Evolutionary conservation across 2,329 filamentous ascomycete species (phyloP).

Genomic region (Aspergillus latus): DNA sequence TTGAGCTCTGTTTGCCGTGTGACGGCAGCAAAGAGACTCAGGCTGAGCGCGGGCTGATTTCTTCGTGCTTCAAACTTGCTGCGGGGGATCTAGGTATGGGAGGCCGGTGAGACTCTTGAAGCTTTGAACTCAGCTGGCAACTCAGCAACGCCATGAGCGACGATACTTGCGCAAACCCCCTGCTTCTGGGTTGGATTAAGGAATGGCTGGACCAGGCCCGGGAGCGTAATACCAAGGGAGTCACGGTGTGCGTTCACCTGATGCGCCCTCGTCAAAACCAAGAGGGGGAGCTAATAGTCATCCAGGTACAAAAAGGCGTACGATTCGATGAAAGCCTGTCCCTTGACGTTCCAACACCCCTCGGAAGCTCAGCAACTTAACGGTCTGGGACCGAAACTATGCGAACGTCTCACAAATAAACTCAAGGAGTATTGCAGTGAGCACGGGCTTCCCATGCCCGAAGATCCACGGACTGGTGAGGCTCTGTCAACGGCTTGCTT

Average conservation of each 20-base stretch:
- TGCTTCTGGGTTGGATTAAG: constrained; percentile 71
- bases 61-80: not conserved
- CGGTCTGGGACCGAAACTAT: constrained; percentile 71
- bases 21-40: not conserved
- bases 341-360: constrained; percentile 69
- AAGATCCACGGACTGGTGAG: constrained; percentile 50
- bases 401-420: constrained; percentile 64
- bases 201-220: constrained; percentile 72
- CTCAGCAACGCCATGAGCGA: constrained; percentile 24
- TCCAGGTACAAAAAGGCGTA: constrained; percentile 72
- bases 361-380: constrained; percentile 70
- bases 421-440: constrained; percentile 59
- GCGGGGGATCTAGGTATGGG: not conserved
- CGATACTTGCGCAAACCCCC: constrained; percentile 62
- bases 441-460: constrained; percentile 68
- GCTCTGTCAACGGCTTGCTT: not conserved
- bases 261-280: not conserved
- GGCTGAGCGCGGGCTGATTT: not conserved
- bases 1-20: not conserved
- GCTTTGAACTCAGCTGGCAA: not conserved
- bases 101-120: not conserved
- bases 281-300: constrained; percentile 11
- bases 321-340: constrained; percentile 73
- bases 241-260: constrained; percentile 48
- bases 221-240: constrained; percentile 68